Evolutionary conservation across 257 asterid genomes (phyloP).

Genomic region (Primulina eburnea): DNA sequence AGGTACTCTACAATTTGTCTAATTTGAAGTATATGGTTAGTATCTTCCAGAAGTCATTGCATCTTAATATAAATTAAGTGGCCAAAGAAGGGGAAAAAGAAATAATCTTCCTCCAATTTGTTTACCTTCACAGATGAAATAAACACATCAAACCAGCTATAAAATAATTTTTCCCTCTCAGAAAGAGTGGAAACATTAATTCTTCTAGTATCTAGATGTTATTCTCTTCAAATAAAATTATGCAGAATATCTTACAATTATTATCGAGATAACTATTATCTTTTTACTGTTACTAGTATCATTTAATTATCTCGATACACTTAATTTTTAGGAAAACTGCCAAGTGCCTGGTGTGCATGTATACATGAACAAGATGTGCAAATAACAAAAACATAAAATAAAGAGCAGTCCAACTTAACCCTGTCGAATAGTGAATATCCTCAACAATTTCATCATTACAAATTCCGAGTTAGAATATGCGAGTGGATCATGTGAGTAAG

Average conservation of each 20-base stretch:
- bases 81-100: constrained; percentile 15
- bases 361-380: too few relatives aligned
- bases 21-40: neutral
- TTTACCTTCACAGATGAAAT: constrained; percentile 3
- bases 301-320: too few relatives aligned
- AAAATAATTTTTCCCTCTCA: neutral
- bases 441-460: neutral
- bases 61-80: constrained; percentile 3
- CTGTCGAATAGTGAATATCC: neutral
- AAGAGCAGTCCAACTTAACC: neutral
- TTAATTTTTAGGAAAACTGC: too few relatives aligned
- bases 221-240: neutral
- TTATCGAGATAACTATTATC: too few relatives aligned
- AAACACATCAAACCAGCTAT: constrained; percentile 13
- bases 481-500: neutral
- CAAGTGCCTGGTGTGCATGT: too few relatives aligned
- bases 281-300: too few relatives aligned
- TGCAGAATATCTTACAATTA: neutral
- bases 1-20: constrained; percentile 3
- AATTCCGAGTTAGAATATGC: neutral
- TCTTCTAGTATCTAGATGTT: too few relatives aligned
- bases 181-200: neutral
- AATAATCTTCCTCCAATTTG: constrained; percentile 7
- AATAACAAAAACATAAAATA: too few relatives aligned
- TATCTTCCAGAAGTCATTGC: constrained; percentile 11